These are phyloP conservation scores for Colletotrichum cordylinicola DNA, from an alignment of 2,329 filamentous ascomycete genomes.

Conservation along the genomic window DNA sequence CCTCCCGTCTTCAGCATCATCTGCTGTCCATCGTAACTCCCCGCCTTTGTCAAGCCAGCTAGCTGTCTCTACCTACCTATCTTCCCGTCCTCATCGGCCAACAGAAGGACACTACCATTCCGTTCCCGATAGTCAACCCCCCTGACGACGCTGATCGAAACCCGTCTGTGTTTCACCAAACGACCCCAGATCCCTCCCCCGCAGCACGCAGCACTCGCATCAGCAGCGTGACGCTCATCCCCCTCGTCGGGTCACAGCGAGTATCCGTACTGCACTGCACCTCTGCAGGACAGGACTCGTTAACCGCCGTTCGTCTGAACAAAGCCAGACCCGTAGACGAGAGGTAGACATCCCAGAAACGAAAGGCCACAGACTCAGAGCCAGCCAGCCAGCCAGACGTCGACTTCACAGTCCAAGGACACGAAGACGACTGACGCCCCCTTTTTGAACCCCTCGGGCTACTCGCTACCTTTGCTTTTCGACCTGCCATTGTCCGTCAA, in stretches of 20 bases:
- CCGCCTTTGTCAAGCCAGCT: neutral
- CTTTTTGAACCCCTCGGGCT: neutral
- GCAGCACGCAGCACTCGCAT: conserved; percentile 3
- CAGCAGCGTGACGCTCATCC: conserved; percentile 7
- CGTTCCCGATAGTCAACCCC: neutral
- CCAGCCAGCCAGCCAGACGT: neutral
- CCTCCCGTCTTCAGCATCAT: neutral
- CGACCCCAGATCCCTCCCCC: conserved; percentile 21
- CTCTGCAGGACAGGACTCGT: neutral
- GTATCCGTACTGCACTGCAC: neutral
- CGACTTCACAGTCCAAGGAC: neutral
- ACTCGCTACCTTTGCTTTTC: neutral
- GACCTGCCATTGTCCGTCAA: conserved; percentile 6
- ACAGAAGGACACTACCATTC: neutral
- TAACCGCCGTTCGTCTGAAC: conserved; percentile 20
- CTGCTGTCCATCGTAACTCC: neutral
- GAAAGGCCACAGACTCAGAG: neutral
- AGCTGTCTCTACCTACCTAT: neutral
- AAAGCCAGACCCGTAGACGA: neutral
- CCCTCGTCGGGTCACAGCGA: neutral
- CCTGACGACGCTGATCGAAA: conserved; percentile 11
- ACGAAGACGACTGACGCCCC: neutral
- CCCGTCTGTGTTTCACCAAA: conserved; percentile 21
- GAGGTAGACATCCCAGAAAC: neutral
- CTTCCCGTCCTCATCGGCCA: neutral